A percentile compares a stretch with the other conserved stretches of the same genome.
These are phyloP conservation scores for Podospora pseudopauciseta DNA, from an alignment of 495 filamentous ascomycete genomes.

Conservation along the genomic window DNA sequence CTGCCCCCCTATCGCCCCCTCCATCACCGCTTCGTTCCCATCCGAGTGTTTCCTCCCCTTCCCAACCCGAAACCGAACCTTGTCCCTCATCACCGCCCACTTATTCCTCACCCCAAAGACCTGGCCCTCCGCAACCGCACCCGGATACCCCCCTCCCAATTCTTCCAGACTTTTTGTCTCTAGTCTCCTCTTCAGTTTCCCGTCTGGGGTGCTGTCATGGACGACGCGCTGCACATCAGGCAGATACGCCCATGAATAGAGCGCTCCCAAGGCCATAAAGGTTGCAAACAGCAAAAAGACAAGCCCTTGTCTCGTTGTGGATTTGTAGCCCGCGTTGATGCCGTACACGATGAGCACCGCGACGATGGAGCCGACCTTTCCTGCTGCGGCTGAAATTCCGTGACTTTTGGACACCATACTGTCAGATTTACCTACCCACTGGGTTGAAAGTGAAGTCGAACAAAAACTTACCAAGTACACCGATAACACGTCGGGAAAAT, in stretches of 20 bases:
- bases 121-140: conserved; percentile 29
- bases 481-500: conserved; percentile 86
- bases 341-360: conserved; percentile 51
- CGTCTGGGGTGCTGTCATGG: conserved; percentile 12
- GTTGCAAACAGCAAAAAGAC: conserved; percentile 36
- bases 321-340: conserved; percentile 33
- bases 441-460: not conserved
- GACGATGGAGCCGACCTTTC: conserved; percentile 77
- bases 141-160: conserved; percentile 30
- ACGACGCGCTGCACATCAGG: conserved; percentile 32
- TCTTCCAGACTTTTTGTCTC: conserved; percentile 35
- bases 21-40: not conserved
- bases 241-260: conserved; percentile 37
- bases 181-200: conserved; percentile 9
- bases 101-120: conserved; percentile 30
- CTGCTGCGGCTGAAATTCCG: conserved; percentile 79
- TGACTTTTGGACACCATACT: conserved; percentile 38
- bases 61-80: conserved; percentile 16
- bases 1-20: not conserved
- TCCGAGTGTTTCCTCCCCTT: not conserved
- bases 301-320: conserved; percentile 29
- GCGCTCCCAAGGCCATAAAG: conserved; percentile 33
- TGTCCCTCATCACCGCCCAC: conserved; percentile 21
- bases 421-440: not conserved
- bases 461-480: conserved; percentile 52